phyloP scores from a whole-genome alignment of 768 basidiomycete genomes.

The Trametes coccinea region DNA sequence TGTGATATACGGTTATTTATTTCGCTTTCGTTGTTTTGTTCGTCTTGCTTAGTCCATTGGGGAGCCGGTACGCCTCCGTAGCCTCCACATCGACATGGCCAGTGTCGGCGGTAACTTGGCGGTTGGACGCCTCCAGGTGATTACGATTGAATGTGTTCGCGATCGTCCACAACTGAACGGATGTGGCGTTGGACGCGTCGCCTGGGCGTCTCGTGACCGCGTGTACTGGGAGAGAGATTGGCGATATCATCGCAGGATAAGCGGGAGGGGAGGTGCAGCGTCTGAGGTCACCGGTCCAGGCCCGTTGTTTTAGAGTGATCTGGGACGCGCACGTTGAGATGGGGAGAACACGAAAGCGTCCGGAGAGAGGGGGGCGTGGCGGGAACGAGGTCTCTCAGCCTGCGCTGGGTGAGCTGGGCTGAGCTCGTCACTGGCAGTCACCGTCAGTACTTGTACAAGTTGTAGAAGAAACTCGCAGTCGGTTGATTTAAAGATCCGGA shows the following conservation, averaged over 20 bases:
- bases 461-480: background rate
- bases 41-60: background rate
- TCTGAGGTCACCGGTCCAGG: slow-evolving; percentile 13
- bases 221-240: background rate
- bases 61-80: background rate
- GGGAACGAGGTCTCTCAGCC: slow-evolving; percentile 16
- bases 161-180: too few relatives aligned
- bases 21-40: slow-evolving; percentile 4
- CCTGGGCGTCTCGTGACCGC: slow-evolving; percentile 12
- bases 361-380: slow-evolving; percentile 17
- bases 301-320: slow-evolving; percentile 3
- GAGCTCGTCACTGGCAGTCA: too few relatives aligned
- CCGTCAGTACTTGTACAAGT: too few relatives aligned
- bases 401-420: too few relatives aligned
- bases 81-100: too few relatives aligned
- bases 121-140: too few relatives aligned
- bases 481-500: slow-evolving; percentile 33
- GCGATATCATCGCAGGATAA: slow-evolving; percentile 7
- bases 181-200: background rate
- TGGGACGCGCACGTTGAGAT: slow-evolving; percentile 2
- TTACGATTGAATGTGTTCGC: too few relatives aligned
- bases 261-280: background rate
- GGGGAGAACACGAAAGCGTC: slow-evolving; percentile 4
- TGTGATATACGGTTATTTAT: slow-evolving; percentile 6
- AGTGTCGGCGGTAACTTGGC: too few relatives aligned